phyloP scores from a whole-genome alignment of 768 basidiomycete genomes.

The Tephrocybe rancida region DNA sequence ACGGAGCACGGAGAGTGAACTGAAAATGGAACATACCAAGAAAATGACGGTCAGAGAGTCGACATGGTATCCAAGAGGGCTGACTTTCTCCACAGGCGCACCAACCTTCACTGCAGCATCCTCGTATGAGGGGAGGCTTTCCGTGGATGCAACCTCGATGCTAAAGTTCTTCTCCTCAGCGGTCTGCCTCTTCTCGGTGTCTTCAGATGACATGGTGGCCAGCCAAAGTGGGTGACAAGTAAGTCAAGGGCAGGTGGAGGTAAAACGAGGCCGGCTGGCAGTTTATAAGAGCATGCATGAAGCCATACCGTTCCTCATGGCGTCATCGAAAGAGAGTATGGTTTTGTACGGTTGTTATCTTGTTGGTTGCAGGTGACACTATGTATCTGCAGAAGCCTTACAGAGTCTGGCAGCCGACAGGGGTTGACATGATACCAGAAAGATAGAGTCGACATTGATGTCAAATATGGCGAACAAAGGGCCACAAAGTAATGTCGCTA shows the following conservation, averaged over 20 bases:
- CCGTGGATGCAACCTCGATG: conserved; percentile 16
- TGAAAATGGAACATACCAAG: conserved; percentile 1
- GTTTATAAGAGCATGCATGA: no score
- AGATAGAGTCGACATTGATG: not conserved
- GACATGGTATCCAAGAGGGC: conserved; percentile 37
- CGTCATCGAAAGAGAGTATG: conserved; percentile 18
- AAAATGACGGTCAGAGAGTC: conserved; percentile 22
- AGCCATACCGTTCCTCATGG: no score
- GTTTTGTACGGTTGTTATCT: not conserved
- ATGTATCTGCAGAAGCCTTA: not conserved
- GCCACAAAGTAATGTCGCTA: not conserved
- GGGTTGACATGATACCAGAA: not conserved
- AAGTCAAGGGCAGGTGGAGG: no score
- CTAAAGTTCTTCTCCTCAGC: conserved; percentile 16
- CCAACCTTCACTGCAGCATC: conserved; percentile 28
- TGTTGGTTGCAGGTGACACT: not conserved
- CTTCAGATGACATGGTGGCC: conserved; percentile 18
- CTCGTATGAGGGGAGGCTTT: conserved; percentile 26
- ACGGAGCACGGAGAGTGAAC: not conserved
- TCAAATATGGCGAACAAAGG: conserved; percentile 1
- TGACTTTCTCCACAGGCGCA: conserved; percentile 33
- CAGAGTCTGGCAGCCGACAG: not conserved
- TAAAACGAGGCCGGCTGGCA: no score
- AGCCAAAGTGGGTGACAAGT: not conserved
- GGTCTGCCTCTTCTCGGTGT: conserved; percentile 5